Evolutionary conservation across 306 rosid species (phyloP).

Genomic region (Prunus salicina): DNA sequence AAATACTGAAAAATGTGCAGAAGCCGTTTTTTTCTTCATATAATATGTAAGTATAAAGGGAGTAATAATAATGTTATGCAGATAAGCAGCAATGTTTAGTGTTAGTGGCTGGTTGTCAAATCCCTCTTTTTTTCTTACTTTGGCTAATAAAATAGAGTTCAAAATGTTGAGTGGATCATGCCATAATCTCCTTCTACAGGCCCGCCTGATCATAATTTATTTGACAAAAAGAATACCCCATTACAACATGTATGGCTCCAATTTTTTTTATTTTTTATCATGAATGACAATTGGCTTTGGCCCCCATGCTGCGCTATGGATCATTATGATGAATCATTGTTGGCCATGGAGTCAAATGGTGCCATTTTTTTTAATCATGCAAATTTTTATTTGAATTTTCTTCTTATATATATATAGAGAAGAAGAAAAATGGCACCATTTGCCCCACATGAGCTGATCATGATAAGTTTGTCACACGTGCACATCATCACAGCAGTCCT

Average conservation of each 20-base stretch:
- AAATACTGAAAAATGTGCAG: too few relatives aligned
- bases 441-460: slow-evolving; percentile 40
- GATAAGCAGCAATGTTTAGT: not conserved
- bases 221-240: not conserved
- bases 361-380: slow-evolving; percentile 45
- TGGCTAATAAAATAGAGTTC: slow-evolving; percentile 21
- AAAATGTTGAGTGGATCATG: slow-evolving; percentile 54
- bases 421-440: too few relatives aligned
- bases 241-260: slow-evolving; percentile 20
- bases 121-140: slow-evolving; percentile 11
- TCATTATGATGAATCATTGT: slow-evolving; percentile 36
- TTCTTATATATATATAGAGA: too few relatives aligned
- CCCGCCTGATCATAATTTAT: slow-evolving; percentile 5
- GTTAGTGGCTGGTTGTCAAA: slow-evolving; percentile 27
- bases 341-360: slow-evolving; percentile 58
- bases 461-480: slow-evolving; percentile 84
- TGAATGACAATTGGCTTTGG: not conserved
- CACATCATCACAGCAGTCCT: slow-evolving; percentile 52
- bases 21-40: too few relatives aligned
- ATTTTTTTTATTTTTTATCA: not conserved
- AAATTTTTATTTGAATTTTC: not conserved
- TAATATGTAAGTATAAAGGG: not conserved
- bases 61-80: not conserved
- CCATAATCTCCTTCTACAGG: slow-evolving; percentile 38
- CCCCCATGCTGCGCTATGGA: slow-evolving; percentile 20